phyloP scores from a whole-genome alignment of 148 eudicot genomes.

The Linanthus parryae region DNA sequence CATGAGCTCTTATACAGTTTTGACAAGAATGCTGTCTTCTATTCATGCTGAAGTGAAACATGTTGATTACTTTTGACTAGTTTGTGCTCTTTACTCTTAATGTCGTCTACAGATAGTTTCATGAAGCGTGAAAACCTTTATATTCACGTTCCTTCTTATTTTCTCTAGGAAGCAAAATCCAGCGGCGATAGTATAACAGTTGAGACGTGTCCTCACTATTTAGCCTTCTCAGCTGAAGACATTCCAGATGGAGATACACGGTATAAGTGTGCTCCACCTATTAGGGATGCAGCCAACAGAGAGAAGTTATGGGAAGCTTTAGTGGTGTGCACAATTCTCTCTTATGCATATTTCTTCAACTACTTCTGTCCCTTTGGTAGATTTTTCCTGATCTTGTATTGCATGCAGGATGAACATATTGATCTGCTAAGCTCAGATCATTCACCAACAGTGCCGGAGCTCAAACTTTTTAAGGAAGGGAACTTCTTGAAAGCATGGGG shows the following conservation, averaged over 20 bases:
- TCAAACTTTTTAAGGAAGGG: slow-evolving; percentile 69
- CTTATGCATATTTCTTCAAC: background rate
- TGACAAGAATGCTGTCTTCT: too few species aligned
- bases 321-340: slow-evolving; percentile 43
- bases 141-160: background rate
- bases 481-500: slow-evolving; percentile 98
- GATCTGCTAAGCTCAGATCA: slow-evolving; percentile 98
- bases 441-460: slow-evolving; percentile 76
- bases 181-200: slow-evolving; percentile 83
- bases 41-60: too few species aligned
- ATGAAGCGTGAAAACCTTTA: background rate
- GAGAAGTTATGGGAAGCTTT: slow-evolving; percentile 82
- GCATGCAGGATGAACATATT: slow-evolving; percentile 69
- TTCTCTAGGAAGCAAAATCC: slow-evolving; percentile 73
- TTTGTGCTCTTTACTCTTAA: slow-evolving; percentile 2
- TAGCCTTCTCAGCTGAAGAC: slow-evolving; percentile 91
- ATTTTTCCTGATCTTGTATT: slow-evolving; percentile 7
- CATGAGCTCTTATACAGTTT: too few species aligned
- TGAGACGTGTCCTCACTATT: slow-evolving; percentile 95
- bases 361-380: background rate
- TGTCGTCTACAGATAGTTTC: background rate
- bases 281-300: slow-evolving; percentile 74
- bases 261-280: slow-evolving; percentile 93
- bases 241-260: slow-evolving; percentile 93
- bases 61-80: too few species aligned